phyloP scores from a whole-genome alignment of 345 rosid species.

The Arabis alpina region DNA sequence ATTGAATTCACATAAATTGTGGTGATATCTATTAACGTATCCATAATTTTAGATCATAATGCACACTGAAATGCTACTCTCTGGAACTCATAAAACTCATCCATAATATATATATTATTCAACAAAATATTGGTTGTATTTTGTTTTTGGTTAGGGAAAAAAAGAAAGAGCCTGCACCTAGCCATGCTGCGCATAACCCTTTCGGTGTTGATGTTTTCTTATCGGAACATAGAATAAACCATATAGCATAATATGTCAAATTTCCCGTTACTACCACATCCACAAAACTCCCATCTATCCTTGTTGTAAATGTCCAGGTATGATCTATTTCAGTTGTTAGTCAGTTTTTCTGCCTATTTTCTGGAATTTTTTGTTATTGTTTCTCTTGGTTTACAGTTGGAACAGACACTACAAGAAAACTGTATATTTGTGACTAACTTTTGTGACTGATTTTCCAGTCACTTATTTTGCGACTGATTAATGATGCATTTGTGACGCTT shows the following conservation, averaged over 20 bases:
- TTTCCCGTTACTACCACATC: constrained; percentile 62
- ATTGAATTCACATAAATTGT: no score
- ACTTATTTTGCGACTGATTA: no score
- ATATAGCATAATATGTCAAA: constrained; percentile 76
- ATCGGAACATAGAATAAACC: constrained; percentile 69
- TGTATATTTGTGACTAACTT: no score
- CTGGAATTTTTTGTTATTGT: background rate
- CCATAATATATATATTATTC: no score
- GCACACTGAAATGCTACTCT: no score
- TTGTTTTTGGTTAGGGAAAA: constrained; percentile 67
- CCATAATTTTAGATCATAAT: no score
- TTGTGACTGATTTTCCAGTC: no score
- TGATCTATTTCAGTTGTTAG: constrained; percentile 14
- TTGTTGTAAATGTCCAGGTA: constrained; percentile 94
- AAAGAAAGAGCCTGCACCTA: constrained; percentile 82
- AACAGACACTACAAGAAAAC: no score
- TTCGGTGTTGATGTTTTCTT: constrained; percentile 90
- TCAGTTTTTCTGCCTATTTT: background rate
- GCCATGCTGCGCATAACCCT: constrained; percentile 85
- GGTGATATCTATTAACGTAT: no score
- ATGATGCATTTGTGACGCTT: no score
- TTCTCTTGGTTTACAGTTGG: constrained; percentile 18
- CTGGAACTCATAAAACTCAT: no score
- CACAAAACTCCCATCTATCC: constrained; percentile 71
- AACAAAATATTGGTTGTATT: background rate